phyloP scores from a whole-genome alignment of 148 eudicot genomes.

The Nyssa sinensis region DNA sequence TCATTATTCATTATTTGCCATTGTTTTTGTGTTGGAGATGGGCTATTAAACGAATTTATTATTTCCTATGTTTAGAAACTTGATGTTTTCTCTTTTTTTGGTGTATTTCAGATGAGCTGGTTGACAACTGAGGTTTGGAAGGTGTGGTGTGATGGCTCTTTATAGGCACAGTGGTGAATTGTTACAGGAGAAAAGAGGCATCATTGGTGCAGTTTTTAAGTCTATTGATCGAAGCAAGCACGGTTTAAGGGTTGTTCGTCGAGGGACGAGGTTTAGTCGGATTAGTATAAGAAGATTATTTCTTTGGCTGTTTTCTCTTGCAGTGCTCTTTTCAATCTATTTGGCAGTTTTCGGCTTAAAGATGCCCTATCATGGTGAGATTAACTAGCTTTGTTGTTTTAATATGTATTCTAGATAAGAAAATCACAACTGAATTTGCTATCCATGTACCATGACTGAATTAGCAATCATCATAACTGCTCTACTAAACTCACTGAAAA shows the following conservation, averaged over 20 bases:
- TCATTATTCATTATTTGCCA: too few species aligned
- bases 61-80: too few species aligned
- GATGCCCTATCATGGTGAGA: constrained; percentile 65
- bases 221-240: constrained; percentile 42
- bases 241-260: constrained; percentile 39
- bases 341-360: constrained; percentile 55
- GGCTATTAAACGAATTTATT: too few species aligned
- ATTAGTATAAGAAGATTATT: constrained; percentile 45
- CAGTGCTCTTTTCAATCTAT: constrained; percentile 46
- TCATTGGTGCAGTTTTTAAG: constrained; percentile 30
- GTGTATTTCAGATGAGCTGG: constrained; percentile 39
- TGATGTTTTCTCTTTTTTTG: too few species aligned
- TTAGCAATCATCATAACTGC: not conserved
- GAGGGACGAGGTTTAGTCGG: constrained; percentile 58
- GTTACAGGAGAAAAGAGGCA: constrained; percentile 50
- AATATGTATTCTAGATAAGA: not conserved
- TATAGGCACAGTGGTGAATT: constrained; percentile 37
- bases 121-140: constrained; percentile 22
- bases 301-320: constrained; percentile 51
- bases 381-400: not conserved
- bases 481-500: not conserved
- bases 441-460: not conserved
- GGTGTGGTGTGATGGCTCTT: constrained; percentile 35
- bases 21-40: too few species aligned
- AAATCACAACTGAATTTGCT: not conserved